Conservation (phyloP, 2,329 filamentous ascomycete species). For the Cladophialophora immunda region DNA sequence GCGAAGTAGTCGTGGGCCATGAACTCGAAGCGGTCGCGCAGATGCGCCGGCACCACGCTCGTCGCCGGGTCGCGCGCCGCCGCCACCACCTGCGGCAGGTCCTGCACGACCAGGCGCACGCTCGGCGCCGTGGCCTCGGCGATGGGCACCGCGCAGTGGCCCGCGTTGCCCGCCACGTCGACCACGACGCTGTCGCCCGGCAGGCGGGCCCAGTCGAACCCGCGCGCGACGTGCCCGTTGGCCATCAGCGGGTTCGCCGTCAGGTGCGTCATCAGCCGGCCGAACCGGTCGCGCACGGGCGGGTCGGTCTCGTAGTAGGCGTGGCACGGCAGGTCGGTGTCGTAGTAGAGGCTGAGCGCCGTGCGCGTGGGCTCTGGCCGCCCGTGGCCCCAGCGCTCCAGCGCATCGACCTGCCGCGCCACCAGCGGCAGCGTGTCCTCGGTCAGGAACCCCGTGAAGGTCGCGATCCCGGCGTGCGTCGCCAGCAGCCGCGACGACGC, state of each 20-base stretch:
- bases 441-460: conserved; percentile 28
- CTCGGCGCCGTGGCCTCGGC: conserved; percentile 27
- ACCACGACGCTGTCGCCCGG: conserved; percentile 58
- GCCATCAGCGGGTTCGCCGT: conserved; percentile 29
- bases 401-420: conserved; percentile 40
- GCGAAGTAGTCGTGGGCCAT: conserved; percentile 42
- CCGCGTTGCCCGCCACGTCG: conserved; percentile 49
- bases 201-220: conserved; percentile 48
- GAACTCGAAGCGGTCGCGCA: conserved; percentile 35
- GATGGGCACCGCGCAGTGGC: conserved; percentile 34
- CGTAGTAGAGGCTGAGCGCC: conserved; percentile 44
- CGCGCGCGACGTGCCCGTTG: conserved; percentile 26
- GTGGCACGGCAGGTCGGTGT: conserved; percentile 46
- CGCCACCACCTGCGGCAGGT: conserved; percentile 34
- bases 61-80: conserved; percentile 29
- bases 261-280: conserved; percentile 33
- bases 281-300: conserved; percentile 27
- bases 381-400: conserved; percentile 39
- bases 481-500: conserved; percentile 33
- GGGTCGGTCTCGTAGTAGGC: conserved; percentile 35
- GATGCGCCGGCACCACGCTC: conserved; percentile 24
- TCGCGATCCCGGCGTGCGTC: conserved; percentile 26
- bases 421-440: conserved; percentile 33
- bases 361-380: conserved; percentile 39
- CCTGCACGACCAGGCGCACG: conserved; percentile 36